These are phyloP conservation scores for Debaryomyces fabryi DNA, from an alignment of 1,139 yeast species.

Conservation along the genomic window DNA sequence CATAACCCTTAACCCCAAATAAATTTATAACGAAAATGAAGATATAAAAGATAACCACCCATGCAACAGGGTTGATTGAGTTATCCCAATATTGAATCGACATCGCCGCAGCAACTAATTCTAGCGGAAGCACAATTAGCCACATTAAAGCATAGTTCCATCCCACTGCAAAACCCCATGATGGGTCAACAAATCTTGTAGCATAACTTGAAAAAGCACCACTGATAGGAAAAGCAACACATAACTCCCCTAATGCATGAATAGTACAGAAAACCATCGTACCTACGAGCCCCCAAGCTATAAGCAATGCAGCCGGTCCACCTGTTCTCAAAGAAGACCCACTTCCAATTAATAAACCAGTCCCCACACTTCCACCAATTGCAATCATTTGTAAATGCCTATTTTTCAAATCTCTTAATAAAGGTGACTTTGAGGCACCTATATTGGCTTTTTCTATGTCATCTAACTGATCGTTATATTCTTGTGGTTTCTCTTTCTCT, in stretches of 20 bases:
- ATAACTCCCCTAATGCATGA: constrained; percentile 85
- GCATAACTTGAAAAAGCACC: constrained; percentile 81
- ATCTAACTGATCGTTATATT: constrained; percentile 9
- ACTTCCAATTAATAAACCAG: constrained; percentile 74
- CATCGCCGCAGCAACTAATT: constrained; percentile 75
- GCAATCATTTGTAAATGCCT: constrained; percentile 67
- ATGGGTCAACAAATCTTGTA: constrained; percentile 67
- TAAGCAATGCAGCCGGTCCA: constrained; percentile 78
- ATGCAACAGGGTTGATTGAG: constrained; percentile 62
- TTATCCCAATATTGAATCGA: constrained; percentile 67
- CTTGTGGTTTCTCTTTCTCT: constrained; percentile 7
- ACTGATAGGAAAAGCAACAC: constrained; percentile 74
- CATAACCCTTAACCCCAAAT: constrained; percentile 74
- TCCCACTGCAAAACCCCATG: constrained; percentile 79
- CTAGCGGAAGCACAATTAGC: constrained; percentile 75
- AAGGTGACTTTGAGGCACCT: constrained; percentile 32
- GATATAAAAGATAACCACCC: constrained; percentile 65
- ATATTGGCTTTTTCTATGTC: constrained; percentile 34
- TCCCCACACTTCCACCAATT: constrained; percentile 66
- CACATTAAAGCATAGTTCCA: constrained; percentile 84
- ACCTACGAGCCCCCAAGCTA: constrained; percentile 70
- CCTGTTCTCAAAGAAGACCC: constrained; percentile 69
- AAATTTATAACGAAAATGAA: constrained; percentile 58
- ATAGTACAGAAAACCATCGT: constrained; percentile 73
- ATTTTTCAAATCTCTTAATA: constrained; percentile 39